Evolutionary conservation across 2,329 filamentous ascomycete genomes (phyloP), one percentile per base, ranked within the genome.

Genomic region (Pseudogymnoascus sp.): DNA sequence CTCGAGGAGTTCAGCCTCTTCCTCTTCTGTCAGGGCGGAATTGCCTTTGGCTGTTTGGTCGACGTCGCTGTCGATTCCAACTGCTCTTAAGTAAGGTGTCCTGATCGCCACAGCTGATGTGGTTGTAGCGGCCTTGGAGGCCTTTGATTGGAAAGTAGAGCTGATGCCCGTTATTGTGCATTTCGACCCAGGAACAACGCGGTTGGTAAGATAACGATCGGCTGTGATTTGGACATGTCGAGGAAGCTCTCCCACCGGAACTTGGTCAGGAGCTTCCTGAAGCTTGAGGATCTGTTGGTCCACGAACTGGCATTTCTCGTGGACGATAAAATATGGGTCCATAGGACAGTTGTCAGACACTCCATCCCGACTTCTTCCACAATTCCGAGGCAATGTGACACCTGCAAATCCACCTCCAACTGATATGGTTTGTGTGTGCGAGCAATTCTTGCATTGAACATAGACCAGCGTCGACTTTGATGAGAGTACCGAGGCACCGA

Each of bases 201-300:
- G 86, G 74, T 99, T 99, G 10, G 93, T 95, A 57, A 99, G 81
- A 73, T 98, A 97, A 62, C 95, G 85, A 74, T 99, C 95, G n/a
- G 95, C 95, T 0, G 93, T 96, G 66, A 99, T 90, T 67, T 98
- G 84, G 54, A 99, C 96, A 71, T 99, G 95, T 45, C 95, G 85
- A 2, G 95, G 95, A 61, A 99, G 80, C 77, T 99, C 95, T 79
- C 95, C 95, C 1, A 99, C 95, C 0, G 95, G 95, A 0, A 99
- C 95, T 76, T 98, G 92, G 73, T 99, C 95, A 1, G 95, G 95
- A 0, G 93, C 95, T 77, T 99, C 95, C 75, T 99, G 95, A 16
- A 99, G 85, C 77, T 99, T 99, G 75, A 99, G 89, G 66, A 99
- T 91, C 76, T 99, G 95, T 77, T 99, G 95, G 73, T 99, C 95